phyloP scores from a whole-genome alignment of 2,329 filamentous ascomycete genomes.

The Penicillium sclerotiorum region DNA sequence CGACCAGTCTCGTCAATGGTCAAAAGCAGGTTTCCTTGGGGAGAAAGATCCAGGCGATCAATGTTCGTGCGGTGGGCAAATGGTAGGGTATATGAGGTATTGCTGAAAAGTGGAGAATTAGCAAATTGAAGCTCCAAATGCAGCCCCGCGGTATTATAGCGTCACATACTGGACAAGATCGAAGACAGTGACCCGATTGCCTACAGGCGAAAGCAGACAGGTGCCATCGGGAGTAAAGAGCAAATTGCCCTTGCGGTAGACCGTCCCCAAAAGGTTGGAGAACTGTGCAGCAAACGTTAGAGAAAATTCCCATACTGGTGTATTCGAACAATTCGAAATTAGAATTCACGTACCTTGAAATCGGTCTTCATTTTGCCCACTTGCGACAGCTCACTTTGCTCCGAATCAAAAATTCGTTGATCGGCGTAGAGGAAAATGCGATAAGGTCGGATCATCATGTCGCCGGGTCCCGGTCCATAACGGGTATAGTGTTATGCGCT shows the following conservation, averaged over 20 bases:
- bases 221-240: conserved; percentile 96
- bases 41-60: conserved; percentile 80
- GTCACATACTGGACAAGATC: conserved; percentile 81
- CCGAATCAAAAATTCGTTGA: conserved; percentile 27
- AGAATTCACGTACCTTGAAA: conserved; percentile 72
- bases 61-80: conserved; percentile 94
- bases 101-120: conserved; percentile 27
- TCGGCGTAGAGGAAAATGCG: conserved; percentile 18
- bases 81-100: conserved; percentile 58
- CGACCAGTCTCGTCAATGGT: conserved; percentile 93
- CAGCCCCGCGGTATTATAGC: neutral
- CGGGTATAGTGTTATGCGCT: conserved; percentile 14
- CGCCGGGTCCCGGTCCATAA: conserved; percentile 16
- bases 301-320: conserved; percentile 4
- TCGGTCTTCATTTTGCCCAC: conserved; percentile 89
- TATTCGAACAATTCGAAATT: neutral
- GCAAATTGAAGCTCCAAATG: neutral
- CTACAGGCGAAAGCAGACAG: conserved; percentile 92
- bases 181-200: conserved; percentile 93
- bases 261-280: conserved; percentile 95
- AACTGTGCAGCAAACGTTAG: conserved; percentile 62
- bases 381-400: conserved; percentile 27
- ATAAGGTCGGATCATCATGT: conserved; percentile 29
- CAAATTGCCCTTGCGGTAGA: conserved; percentile 97
- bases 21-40: conserved; percentile 87